Percentiles rank a stretch among this genome's conserved stretches.
These are phyloP conservation scores for Paracoccidioides brasiliensis DNA, from an alignment of 2,329 filamentous ascomycete genomes.

Conservation along the genomic window DNA sequence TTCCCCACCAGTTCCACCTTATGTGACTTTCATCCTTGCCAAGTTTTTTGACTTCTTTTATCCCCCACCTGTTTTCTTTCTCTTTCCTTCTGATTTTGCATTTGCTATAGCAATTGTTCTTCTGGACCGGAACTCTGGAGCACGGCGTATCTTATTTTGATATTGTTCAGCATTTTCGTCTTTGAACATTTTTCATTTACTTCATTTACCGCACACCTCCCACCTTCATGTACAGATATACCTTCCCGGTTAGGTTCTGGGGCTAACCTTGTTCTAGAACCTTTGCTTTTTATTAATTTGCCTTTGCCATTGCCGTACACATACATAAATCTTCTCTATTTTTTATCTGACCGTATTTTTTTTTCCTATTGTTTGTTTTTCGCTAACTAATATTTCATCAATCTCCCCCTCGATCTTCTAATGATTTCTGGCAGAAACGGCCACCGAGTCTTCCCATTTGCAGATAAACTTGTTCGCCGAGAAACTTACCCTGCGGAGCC, in stretches of 20 bases:
- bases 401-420: too few relatives aligned
- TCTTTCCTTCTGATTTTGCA: background rate
- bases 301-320: background rate
- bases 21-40: background rate
- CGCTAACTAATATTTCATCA: too few relatives aligned
- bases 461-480: too few relatives aligned
- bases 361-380: background rate
- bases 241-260: background rate
- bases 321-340: too few relatives aligned
- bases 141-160: background rate
- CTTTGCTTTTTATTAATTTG: background rate
- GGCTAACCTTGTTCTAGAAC: too few relatives aligned
- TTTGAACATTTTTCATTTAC: background rate
- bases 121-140: background rate
- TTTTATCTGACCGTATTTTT: too few relatives aligned
- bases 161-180: background rate
- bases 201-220: background rate
- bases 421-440: too few relatives aligned
- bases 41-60: background rate
- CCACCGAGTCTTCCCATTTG: too few relatives aligned
- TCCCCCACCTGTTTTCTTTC: background rate
- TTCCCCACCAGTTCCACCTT: background rate
- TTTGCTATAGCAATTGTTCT: background rate
- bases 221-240: background rate
- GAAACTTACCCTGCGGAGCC: too few relatives aligned